phyloP scores from a whole-genome alignment of 306 rosid genomes.

The Geum urbanum region DNA sequence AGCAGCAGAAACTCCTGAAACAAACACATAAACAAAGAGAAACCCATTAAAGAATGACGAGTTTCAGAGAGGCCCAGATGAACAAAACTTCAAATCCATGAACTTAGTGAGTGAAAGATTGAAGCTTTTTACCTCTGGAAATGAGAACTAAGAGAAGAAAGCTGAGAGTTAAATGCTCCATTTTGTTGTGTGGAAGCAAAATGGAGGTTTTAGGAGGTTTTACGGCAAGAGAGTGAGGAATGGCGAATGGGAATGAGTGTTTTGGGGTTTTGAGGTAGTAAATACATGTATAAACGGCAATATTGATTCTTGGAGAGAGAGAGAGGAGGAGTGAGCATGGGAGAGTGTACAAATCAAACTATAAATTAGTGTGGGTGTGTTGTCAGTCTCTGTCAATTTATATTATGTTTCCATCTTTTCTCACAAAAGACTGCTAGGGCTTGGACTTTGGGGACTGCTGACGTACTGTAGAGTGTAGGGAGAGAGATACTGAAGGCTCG shows the following conservation, averaged over 20 bases:
- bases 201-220: background rate
- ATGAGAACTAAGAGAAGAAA: slow-evolving; percentile 32
- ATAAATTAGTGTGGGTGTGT: too few relatives aligned
- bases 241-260: background rate
- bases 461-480: background rate
- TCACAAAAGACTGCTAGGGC: too few relatives aligned
- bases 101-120: background rate
- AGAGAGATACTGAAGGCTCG: background rate
- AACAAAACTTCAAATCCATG: background rate
- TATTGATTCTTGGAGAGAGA: background rate
- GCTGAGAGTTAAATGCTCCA: slow-evolving; percentile 35
- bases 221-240: background rate
- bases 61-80: background rate
- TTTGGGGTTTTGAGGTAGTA: background rate
- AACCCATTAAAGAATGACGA: too few relatives aligned
- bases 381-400: background rate
- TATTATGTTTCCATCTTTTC: background rate
- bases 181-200: background rate
- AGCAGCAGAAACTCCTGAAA: slow-evolving; percentile 47
- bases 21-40: background rate
- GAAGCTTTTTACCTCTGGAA: slow-evolving; percentile 33
- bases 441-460: too few relatives aligned
- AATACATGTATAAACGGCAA: background rate
- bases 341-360: background rate
- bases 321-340: background rate